Conservation (phyloP, 2,329 filamentous ascomycete genomes). For the Curvularia lunata region DNA sequence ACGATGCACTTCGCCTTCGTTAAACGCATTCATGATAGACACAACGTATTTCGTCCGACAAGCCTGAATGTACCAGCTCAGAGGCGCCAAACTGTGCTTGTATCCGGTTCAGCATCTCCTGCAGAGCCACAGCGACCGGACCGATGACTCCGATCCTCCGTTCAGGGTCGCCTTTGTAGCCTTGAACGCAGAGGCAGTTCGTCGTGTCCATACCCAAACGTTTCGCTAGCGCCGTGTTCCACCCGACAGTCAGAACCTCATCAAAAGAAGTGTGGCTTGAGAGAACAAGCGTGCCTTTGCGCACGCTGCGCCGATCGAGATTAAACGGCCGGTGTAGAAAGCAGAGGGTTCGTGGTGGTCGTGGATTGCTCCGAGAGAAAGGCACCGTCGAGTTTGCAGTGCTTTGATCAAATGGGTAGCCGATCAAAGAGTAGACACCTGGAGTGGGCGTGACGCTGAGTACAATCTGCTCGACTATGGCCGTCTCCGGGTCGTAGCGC, state of each 20-base stretch:
- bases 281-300: conserved; percentile 39
- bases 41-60: conserved; percentile 31
- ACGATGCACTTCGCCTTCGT: conserved; percentile 45
- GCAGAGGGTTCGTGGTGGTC: conserved; percentile 37
- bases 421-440: conserved; percentile 39
- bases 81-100: conserved; percentile 36
- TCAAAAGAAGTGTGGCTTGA: conserved; percentile 49
- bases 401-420: conserved; percentile 18
- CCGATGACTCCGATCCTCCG: conserved; percentile 50
- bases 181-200: conserved; percentile 43
- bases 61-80: conserved; percentile 34
- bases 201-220: conserved; percentile 39
- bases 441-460: conserved; percentile 42
- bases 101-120: conserved; percentile 28
- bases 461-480: conserved; percentile 39
- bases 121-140: conserved; percentile 15
- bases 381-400: conserved; percentile 3
- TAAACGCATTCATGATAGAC: conserved; percentile 53
- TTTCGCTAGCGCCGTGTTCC: conserved; percentile 44
- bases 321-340: conserved; percentile 45
- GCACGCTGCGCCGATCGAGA: conserved; percentile 38
- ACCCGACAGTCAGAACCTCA: conserved; percentile 49
- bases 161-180: conserved; percentile 49
- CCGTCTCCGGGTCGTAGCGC: conserved; percentile 37
- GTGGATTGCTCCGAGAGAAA: conserved; percentile 6